Conservation (phyloP, 2,329 filamentous ascomycete genomes). For the Cladophialophora yegresii region DNA sequence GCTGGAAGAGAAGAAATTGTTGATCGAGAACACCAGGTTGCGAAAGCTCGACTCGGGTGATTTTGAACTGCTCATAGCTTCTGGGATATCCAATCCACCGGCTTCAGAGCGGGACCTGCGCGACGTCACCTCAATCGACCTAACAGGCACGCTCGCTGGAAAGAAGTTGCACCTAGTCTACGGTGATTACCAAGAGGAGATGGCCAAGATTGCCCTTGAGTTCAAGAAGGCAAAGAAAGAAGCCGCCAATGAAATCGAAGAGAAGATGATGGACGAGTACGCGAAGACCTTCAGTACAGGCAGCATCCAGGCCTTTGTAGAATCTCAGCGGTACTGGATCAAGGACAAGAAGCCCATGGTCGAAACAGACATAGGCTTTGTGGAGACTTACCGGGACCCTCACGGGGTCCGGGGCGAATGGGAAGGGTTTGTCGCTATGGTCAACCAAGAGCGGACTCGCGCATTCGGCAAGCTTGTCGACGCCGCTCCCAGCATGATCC, state of each 20-base stretch:
- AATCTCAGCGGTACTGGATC: conserved; percentile 79
- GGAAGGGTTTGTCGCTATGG: conserved; percentile 76
- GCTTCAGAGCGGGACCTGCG: conserved; percentile 67
- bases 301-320: conserved; percentile 75
- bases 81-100: conserved; percentile 63
- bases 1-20: conserved; percentile 69
- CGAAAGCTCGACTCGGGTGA: conserved; percentile 64
- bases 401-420: conserved; percentile 79
- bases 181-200: conserved; percentile 72
- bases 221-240: conserved; percentile 69
- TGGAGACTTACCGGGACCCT: conserved; percentile 83
- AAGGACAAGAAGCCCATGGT: conserved; percentile 78
- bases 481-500: conserved; percentile 78
- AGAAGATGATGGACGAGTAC: conserved; percentile 72
- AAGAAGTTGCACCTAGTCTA: conserved; percentile 72
- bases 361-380: conserved; percentile 79
- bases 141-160: conserved; percentile 64
- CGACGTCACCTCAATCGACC: conserved; percentile 61
- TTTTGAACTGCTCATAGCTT: conserved; percentile 75
- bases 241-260: conserved; percentile 72
- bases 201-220: conserved; percentile 66
- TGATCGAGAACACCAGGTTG: conserved; percentile 74
- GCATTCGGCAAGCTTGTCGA: conserved; percentile 85
- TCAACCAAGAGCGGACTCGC: conserved; percentile 86
- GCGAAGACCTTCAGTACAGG: conserved; percentile 72